These are phyloP conservation scores for Wallacemonas sp. DNA, from an alignment of 208 protist species.

Conservation along the genomic window DNA sequence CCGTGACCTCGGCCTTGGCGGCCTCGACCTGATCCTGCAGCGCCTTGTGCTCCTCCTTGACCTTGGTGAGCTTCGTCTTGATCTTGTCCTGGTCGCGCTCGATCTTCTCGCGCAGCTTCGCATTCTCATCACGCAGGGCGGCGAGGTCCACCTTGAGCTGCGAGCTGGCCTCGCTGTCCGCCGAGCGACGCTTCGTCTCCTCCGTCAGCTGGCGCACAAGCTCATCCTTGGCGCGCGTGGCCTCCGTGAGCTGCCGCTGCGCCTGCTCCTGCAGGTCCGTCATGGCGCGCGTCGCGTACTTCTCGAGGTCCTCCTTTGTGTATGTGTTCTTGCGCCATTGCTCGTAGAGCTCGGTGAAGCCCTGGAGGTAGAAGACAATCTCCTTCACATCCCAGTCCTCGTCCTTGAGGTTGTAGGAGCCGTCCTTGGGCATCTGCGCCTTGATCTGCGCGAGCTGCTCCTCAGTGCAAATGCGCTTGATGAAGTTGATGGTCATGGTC, in stretches of 20 bases:
- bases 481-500: conserved; percentile 77
- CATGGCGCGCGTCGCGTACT: conserved; percentile 69
- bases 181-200: conserved; percentile 60
- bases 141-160: conserved; percentile 84
- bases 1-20: conserved; percentile 42
- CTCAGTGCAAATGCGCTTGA: conserved; percentile 84
- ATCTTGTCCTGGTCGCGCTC: conserved; percentile 91
- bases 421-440: conserved; percentile 61
- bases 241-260: conserved; percentile 75
- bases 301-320: conserved; percentile 88
- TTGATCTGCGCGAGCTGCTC: conserved; percentile 71
- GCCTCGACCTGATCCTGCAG: conserved; percentile 79
- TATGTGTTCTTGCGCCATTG: conserved; percentile 77
- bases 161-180: conserved; percentile 67
- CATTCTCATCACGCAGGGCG: conserved; percentile 79
- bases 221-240: conserved; percentile 61
- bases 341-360: conserved; percentile 77
- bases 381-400: conserved; percentile 90
- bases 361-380: conserved; percentile 76
- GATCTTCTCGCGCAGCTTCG: conserved; percentile 89
- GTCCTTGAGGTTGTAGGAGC: conserved; percentile 58
- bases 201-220: conserved; percentile 69
- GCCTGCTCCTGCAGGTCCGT: conserved; percentile 68
- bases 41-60: conserved; percentile 76
- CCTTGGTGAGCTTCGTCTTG: conserved; percentile 83